Conservation (phyloP, 2,329 filamentous ascomycete genomes). For the Colletotrichum plurivorum region DNA sequence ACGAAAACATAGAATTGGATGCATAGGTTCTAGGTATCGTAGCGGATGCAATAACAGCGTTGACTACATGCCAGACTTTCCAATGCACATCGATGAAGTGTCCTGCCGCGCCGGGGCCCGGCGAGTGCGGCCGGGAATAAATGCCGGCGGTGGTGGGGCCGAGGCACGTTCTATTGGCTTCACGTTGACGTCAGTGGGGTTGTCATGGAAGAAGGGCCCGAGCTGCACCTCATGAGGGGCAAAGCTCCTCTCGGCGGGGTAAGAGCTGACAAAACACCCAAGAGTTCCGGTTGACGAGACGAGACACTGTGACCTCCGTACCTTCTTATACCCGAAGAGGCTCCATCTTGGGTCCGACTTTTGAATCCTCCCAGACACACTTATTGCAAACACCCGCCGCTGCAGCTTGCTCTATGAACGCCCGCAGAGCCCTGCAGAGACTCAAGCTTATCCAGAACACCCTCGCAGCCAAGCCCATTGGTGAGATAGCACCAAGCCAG, state of each 20-base stretch:
- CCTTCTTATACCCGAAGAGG: constrained; percentile 34
- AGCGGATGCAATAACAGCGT: background rate
- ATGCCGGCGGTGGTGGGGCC: constrained; percentile 4
- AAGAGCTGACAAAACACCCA: constrained; percentile 15
- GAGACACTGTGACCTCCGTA: constrained; percentile 23
- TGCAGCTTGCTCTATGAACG: constrained; percentile 28
- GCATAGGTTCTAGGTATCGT: background rate
- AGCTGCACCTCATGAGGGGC: constrained; percentile 18
- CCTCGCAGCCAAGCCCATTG: constrained; percentile 15
- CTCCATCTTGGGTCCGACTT: constrained; percentile 23
- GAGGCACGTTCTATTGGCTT: constrained; percentile 15
- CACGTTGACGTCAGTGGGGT: constrained; percentile 39
- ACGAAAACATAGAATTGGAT: background rate
- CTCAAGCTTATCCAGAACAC: constrained; percentile 36
- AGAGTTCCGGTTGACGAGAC: background rate
- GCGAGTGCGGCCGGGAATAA: background rate
- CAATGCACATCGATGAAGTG: background rate
- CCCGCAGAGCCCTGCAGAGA: constrained; percentile 35
- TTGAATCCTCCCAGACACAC: constrained; percentile 20
- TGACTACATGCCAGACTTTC: background rate
- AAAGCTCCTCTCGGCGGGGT: constrained; percentile 26
- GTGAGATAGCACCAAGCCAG: background rate
- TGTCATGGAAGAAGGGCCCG: background rate
- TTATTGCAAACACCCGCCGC: background rate
- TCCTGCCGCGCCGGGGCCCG: no score